Evolutionary conservation across 2,329 filamentous ascomycete genomes (phyloP), one percentile per base, ranked within the genome.

Genomic region (Myrmaecium sp.): DNA sequence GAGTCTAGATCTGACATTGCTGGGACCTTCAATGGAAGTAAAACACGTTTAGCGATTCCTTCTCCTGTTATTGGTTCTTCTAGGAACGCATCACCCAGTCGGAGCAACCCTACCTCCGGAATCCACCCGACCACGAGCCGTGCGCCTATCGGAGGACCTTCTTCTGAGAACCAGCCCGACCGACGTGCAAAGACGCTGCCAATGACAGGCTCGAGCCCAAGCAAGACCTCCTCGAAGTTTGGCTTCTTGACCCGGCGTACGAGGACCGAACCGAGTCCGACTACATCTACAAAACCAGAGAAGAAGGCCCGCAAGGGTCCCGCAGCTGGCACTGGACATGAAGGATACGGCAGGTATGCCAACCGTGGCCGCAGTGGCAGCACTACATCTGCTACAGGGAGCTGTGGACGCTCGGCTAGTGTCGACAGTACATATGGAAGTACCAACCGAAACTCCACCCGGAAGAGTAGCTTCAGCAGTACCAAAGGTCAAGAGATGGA

Each of bases 251-350:
- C 74, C 6, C 69, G 76, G 36, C 73, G 71, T 30, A 71, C 71
- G 9, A 91, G 81, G 48, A 61, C 67, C 1, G 60, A 67, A 1
- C 32, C 47, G 1, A 64, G 72, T n/a, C n/a, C n/a, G n/a, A n/a
- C n/a, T n/a, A n/a, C n/a, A n/a, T n/a, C n/a, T n/a, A n/a, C n/a
- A n/a, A 70, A 65, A 43, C 60, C 64, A 19, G 70, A 74, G 6
- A 71, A 64, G 35, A 44, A 57, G 5, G 33, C 57, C 14, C 41
- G 77, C 15, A 86, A 82, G 49, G 84, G 86, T 0, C 86, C 86
- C 13, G 70, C 67, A 10, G 86, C 86, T 21, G 86, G 86, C n/a
- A 95, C 86, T 19, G 86, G 86, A 0, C 83, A 95, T 42, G 86
- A 95, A 54, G 77, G 77, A 1, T 84, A 86, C 41, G 76, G 76